These are phyloP conservation scores for Oehlia diaphana DNA, from an alignment of 192 early-diverging fungal species.

Conservation along the genomic window DNA sequence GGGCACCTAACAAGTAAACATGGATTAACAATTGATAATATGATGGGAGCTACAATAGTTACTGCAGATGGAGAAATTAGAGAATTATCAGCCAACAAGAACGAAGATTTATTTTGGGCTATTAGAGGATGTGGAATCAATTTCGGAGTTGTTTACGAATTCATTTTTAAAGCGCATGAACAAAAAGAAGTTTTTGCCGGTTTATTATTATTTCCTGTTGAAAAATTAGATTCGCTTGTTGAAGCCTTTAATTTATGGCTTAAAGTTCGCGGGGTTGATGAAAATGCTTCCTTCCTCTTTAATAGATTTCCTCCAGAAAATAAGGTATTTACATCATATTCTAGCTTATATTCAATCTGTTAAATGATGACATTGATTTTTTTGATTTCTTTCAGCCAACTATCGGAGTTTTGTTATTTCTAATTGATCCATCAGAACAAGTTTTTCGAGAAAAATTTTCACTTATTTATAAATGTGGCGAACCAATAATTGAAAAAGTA, in stretches of 20 bases:
- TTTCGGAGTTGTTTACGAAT: slow-evolving; percentile 30
- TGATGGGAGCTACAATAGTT: slow-evolving; percentile 46
- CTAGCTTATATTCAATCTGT: background rate
- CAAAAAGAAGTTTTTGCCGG: slow-evolving; percentile 29
- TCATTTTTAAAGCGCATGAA: slow-evolving; percentile 31
- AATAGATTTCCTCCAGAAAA: background rate
- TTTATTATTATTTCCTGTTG: slow-evolving; percentile 9
- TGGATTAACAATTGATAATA: slow-evolving; percentile 44
- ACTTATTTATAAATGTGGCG: background rate
- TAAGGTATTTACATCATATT: background rate
- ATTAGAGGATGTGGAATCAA: slow-evolving; percentile 48
- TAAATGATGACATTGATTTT: background rate
- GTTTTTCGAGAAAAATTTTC: background rate
- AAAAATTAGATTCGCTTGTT: slow-evolving; percentile 28
- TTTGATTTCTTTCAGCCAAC: background rate
- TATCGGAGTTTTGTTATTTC: background rate
- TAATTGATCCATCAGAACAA: background rate
- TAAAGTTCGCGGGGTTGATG: background rate
- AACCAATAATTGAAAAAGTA: background rate
- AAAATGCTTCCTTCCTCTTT: background rate
- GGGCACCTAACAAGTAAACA: slow-evolving; percentile 38
- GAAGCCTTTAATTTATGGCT: slow-evolving; percentile 33
- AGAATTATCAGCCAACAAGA: slow-evolving; percentile 30
- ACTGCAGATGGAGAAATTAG: slow-evolving; percentile 40
- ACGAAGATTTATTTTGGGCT: background rate